phyloP scores from a whole-genome alignment of 768 basidiomycete species.

The Suillus spraguei region DNA sequence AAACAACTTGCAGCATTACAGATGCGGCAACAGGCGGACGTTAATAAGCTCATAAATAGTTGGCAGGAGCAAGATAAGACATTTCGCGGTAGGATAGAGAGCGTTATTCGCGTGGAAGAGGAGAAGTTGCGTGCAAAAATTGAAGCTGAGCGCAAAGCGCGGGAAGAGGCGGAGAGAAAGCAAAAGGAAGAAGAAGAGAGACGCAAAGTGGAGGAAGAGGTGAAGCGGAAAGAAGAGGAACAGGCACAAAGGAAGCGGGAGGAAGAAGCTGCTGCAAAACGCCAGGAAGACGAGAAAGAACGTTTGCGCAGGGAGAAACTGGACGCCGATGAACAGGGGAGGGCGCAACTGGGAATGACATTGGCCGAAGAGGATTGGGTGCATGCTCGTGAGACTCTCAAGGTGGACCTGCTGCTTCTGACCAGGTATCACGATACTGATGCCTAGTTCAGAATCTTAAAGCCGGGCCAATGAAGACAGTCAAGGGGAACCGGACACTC shows the following conservation, averaged over 20 bases:
- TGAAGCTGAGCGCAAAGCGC: constrained; percentile 57
- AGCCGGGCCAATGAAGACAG: constrained; percentile 57
- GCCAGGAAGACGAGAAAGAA: constrained; percentile 35
- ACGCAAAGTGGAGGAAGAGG: constrained; percentile 46
- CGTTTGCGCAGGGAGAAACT: constrained; percentile 39
- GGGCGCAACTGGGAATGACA: constrained; percentile 51
- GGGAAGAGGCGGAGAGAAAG: constrained; percentile 50
- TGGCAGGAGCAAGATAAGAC: constrained; percentile 49
- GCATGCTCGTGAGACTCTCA: constrained; percentile 52
- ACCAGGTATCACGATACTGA: constrained; percentile 25
- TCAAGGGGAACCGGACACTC: constrained; percentile 58
- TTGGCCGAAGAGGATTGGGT: constrained; percentile 68
- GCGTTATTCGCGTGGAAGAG: constrained; percentile 63
- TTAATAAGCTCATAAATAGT: constrained; percentile 42
- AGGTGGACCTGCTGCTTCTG: constrained; percentile 41
- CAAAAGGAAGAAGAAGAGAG: constrained; percentile 51
- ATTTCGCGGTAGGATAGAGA: constrained; percentile 62
- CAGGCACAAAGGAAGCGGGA: constrained; percentile 39
- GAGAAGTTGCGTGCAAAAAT: constrained; percentile 53
- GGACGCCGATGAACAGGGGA: constrained; percentile 40
- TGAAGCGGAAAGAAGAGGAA: constrained; percentile 43
- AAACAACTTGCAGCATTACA: constrained; percentile 44
- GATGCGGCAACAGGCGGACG: constrained; percentile 47
- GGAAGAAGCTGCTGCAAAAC: constrained; percentile 33
- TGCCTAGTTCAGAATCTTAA: constrained; percentile 56